A percentile compares a stretch with the other conserved stretches of the same genome.
These are phyloP conservation scores for Globisporangium acanthophoron DNA, from an alignment of 352 stramenopile genomes.

Conservation along the genomic window DNA sequence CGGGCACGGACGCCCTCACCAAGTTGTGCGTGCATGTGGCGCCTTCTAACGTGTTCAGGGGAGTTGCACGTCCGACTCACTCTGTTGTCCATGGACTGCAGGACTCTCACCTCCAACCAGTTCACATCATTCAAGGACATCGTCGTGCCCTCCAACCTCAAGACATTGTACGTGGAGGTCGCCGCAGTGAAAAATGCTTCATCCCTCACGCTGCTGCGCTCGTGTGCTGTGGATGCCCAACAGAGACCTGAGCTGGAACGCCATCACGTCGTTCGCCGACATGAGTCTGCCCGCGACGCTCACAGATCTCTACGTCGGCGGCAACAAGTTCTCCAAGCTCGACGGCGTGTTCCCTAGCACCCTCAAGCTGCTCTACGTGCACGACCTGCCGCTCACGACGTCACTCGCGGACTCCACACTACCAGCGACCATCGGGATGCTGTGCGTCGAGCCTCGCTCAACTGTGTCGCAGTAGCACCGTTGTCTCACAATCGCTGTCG, in stretches of 20 bases:
- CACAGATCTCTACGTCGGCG: slow-evolving; percentile 52
- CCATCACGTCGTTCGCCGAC: slow-evolving; percentile 47
- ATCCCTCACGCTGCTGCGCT: not conserved
- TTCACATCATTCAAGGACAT: slow-evolving; percentile 41
- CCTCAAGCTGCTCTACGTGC: slow-evolving; percentile 61
- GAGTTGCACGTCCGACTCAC: not conserved
- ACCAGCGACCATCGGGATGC: slow-evolving; percentile 32
- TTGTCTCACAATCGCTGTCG: not conserved
- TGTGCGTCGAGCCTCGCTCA: slow-evolving; percentile 14
- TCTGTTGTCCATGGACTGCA: slow-evolving; percentile 6
- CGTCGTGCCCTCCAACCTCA: slow-evolving; percentile 30
- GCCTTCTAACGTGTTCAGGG: not conserved
- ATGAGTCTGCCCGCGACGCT: slow-evolving; percentile 46
- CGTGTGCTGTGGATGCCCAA: not conserved
- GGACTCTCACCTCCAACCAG: slow-evolving; percentile 43
- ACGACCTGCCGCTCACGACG: slow-evolving; percentile 42
- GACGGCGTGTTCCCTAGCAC: slow-evolving; percentile 33
- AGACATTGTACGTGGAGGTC: slow-evolving; percentile 25
- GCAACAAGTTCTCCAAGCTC: slow-evolving; percentile 68
- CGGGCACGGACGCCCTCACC: slow-evolving; percentile 21
- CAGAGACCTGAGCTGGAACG: slow-evolving; percentile 64
- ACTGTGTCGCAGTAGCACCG: not conserved
- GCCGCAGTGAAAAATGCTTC: too few species aligned
- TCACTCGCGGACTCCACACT: slow-evolving; percentile 40
- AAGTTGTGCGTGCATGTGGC: slow-evolving; percentile 28